Conservation (phyloP, 2,329 filamentous ascomycete genomes). For the Beauveria pseudobassiana region DNA sequence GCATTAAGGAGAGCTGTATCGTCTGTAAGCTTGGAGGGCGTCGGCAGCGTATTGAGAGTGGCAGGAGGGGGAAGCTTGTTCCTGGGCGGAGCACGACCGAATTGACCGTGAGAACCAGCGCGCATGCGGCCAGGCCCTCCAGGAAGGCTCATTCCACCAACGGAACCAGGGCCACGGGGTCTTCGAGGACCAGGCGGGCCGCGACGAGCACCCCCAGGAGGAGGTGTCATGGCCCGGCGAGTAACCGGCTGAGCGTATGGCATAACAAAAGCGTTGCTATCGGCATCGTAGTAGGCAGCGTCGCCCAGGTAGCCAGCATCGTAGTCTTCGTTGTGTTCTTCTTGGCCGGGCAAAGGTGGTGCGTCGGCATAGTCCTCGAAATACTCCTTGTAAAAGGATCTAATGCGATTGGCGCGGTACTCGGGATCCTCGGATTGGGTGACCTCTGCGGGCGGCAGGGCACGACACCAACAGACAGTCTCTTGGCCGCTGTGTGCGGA, state of each 20-base stretch:
- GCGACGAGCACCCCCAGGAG: slow-evolving; percentile 52
- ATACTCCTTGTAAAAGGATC: slow-evolving; percentile 99
- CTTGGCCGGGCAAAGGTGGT: slow-evolving; percentile 27
- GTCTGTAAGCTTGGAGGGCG: slow-evolving; percentile 75
- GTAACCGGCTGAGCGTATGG: slow-evolving; percentile 79
- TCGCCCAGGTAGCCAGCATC: slow-evolving; percentile 64
- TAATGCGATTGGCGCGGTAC: slow-evolving; percentile 87
- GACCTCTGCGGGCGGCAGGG: slow-evolving; percentile 83
- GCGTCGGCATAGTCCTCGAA: slow-evolving; percentile 72
- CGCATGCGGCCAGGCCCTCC: slow-evolving; percentile 47
- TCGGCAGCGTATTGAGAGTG: slow-evolving; percentile 69
- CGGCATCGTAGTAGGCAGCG: slow-evolving; percentile 57
- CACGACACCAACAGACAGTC: slow-evolving; percentile 66
- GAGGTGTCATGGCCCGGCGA: slow-evolving; percentile 92
- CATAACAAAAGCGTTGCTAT: slow-evolving; percentile 65
- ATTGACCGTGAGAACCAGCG: slow-evolving; percentile 34
- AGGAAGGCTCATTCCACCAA: slow-evolving; percentile 13
- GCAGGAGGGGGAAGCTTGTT: slow-evolving; percentile 60
- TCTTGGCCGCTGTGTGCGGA: slow-evolving; percentile 46
- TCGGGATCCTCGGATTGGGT: slow-evolving; percentile 81
- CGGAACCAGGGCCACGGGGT: slow-evolving; percentile 23
- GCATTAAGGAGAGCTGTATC: slow-evolving; percentile 62
- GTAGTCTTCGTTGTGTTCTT: slow-evolving; percentile 67
- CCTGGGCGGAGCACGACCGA: slow-evolving; percentile 35
- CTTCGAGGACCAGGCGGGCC: slow-evolving; percentile 43